These are phyloP conservation scores for Lotmaria passim DNA, from an alignment of 208 protist genomes.

Conservation along the genomic window DNA sequence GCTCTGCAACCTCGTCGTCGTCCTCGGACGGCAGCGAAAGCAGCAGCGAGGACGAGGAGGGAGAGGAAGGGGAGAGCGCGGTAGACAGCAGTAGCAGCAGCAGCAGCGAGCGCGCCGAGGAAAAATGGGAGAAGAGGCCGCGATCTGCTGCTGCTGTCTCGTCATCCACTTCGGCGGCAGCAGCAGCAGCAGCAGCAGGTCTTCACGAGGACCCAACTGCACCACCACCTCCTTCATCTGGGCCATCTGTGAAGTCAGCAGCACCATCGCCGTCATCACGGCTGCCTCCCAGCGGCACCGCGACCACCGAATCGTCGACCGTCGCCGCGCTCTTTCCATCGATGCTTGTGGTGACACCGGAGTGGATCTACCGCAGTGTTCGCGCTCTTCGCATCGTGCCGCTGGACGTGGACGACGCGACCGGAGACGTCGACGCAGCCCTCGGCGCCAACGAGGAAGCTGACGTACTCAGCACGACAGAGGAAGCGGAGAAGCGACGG, in stretches of 20 bases:
- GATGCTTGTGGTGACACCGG: conserved; percentile 17
- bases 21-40: background rate
- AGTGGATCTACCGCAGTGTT: conserved; percentile 33
- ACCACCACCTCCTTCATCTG: background rate
- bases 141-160: too few species aligned
- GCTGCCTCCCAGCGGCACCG: too few species aligned
- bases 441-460: background rate
- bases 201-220: background rate
- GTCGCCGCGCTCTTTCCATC: background rate
- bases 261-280: too few species aligned
- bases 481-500: background rate
- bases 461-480: background rate
- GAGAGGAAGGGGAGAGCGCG: background rate
- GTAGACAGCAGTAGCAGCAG: background rate
- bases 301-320: background rate
- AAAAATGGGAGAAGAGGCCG: too few species aligned
- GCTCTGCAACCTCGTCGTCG: conserved; percentile 3
- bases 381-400: conserved; percentile 37
- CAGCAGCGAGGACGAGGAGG: conserved; percentile 5
- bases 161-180: background rate
- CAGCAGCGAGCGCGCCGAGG: background rate
- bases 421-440: background rate
- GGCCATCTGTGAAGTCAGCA: too few species aligned
- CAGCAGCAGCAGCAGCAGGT: background rate
- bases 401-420: background rate